These are phyloP conservation scores for Penicillium cinerascens DNA, from an alignment of 495 filamentous ascomycete species.

Conservation along the genomic window DNA sequence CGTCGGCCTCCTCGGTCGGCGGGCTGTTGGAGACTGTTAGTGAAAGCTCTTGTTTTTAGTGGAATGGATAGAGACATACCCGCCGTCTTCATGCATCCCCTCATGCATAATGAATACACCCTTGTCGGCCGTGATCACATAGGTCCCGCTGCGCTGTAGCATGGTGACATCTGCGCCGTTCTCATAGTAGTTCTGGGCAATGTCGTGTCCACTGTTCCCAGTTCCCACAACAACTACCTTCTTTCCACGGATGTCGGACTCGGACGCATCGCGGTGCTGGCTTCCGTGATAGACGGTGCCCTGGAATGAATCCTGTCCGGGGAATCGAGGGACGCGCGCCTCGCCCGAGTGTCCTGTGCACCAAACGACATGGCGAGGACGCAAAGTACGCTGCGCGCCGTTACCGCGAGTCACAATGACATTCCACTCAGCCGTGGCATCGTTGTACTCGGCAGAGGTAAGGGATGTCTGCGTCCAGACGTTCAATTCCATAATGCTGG, in stretches of 20 bases:
- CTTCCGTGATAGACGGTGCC: constrained; percentile 47
- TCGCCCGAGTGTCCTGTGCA: constrained; percentile 52
- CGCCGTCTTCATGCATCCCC: constrained; percentile 60
- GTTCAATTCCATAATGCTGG: constrained; percentile 68
- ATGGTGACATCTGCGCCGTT: constrained; percentile 73
- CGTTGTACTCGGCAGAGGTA: constrained; percentile 50
- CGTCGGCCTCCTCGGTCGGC: constrained; percentile 60
- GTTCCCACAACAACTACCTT: constrained; percentile 77
- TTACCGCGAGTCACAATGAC: constrained; percentile 51
- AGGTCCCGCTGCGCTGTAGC: constrained; percentile 72
- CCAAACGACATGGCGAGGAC: constrained; percentile 46
- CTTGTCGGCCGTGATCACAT: constrained; percentile 62
- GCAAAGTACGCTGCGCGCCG: constrained; percentile 36
- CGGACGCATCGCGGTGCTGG: constrained; percentile 38
- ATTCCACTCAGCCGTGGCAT: constrained; percentile 53
- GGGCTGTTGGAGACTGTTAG: constrained; percentile 18
- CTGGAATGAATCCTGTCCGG: constrained; percentile 42
- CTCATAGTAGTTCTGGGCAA: constrained; percentile 77
- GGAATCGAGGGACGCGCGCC: constrained; percentile 43
- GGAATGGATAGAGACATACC: constrained; percentile 18
- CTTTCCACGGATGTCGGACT: constrained; percentile 47
- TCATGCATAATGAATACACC: constrained; percentile 55
- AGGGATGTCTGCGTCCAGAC: constrained; percentile 62
- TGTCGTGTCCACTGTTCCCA: constrained; percentile 82
- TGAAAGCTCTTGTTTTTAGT: neutral